Conservation (phyloP, 805 yeast species). For the Nakazawaea ishiwadae region DNA sequence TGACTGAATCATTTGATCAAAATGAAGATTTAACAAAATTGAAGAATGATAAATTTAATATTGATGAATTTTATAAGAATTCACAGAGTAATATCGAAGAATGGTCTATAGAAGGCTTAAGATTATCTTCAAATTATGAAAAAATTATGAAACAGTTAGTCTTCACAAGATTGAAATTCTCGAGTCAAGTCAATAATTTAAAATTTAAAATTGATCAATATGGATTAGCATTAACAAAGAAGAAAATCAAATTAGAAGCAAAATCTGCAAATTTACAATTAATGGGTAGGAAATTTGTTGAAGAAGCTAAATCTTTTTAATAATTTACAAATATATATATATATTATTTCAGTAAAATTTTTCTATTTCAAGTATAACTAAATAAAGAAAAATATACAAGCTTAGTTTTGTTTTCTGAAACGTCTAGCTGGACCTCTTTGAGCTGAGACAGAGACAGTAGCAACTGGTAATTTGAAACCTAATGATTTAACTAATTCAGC, state of each 20-base stretch:
- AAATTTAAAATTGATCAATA: slow-evolving; percentile 32
- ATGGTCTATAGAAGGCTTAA: slow-evolving; percentile 35
- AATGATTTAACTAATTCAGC: slow-evolving; percentile 90
- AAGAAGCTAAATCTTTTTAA: slow-evolving; percentile 17
- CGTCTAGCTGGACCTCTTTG: slow-evolving; percentile 86
- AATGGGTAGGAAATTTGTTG: slow-evolving; percentile 36
- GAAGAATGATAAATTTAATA: neutral
- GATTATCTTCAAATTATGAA: too few species aligned
- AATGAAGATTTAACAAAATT: neutral
- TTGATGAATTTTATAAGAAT: slow-evolving; percentile 14
- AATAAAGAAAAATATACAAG: slow-evolving; percentile 6
- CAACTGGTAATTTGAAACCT: slow-evolving; percentile 86
- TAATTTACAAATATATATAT: slow-evolving; percentile 1
- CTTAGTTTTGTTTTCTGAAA: slow-evolving; percentile 85
- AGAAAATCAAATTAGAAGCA: slow-evolving; percentile 27
- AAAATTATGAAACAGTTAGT: slow-evolving; percentile 31
- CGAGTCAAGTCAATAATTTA: slow-evolving; percentile 24
- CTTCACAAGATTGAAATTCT: slow-evolving; percentile 17
- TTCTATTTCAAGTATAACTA: too few species aligned
- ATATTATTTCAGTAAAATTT: too few species aligned
- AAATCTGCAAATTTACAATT: slow-evolving; percentile 32
- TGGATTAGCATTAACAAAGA: slow-evolving; percentile 26
- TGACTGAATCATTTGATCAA: slow-evolving; percentile 2
- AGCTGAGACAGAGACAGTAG: slow-evolving; percentile 82
- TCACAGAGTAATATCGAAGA: slow-evolving; percentile 22